Evolutionary conservation across 1,284 basidiomycete genomes (phyloP), one percentile per base, ranked within the genome.

Genomic region (Boletus semigastroideus): DNA sequence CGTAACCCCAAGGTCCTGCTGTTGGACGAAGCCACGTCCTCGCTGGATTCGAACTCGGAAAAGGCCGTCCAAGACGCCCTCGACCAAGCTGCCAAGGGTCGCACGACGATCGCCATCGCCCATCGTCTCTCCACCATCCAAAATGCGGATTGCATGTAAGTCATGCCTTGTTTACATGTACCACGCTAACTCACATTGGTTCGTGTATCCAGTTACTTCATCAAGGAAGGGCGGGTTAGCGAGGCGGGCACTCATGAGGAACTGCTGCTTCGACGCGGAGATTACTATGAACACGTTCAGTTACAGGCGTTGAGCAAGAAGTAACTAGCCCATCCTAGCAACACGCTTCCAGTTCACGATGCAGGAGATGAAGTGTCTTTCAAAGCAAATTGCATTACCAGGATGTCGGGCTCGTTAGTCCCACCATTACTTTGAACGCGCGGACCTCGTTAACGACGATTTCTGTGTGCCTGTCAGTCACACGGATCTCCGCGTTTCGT

Each of bases 91-190:
- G 84, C 94, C 3, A 90, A 84, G 71, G 94, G 94, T 20, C 80
- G 94, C 49, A 94, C 93, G 14, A 94, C 92, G 2, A 89, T 94
- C 56, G 90, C 94, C 14, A 97, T 98, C 62, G 95, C 95, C 1
- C 96, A 98, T 72, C 81, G 95, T 50, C 73, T 98, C 47, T 92
- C 90, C 13, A 95, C 93, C 0, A 98, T 98, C 60, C 92, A 97
- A 69, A 91, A 94, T 61, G 94, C 94, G 14, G 88, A 98, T 69
- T 78, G 86, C 72, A 98, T 98, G 84, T 91, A 73, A 68, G 90
- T 73, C 36, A 44, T 55, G 16, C 33, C 51, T 34, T 14, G 31
- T 1, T 28, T n/a, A 17, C 25, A 7, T 6, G 25, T 25, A 33
- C 38, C 46, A 20, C 42, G 12, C 46, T 38, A 60, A 45, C 69